Percentiles rank a stretch among this genome's conserved stretches.
Evolutionary conservation across 352 stramenopile genomes (phyloP).

Genomic region (Peronospora destructor): DNA sequence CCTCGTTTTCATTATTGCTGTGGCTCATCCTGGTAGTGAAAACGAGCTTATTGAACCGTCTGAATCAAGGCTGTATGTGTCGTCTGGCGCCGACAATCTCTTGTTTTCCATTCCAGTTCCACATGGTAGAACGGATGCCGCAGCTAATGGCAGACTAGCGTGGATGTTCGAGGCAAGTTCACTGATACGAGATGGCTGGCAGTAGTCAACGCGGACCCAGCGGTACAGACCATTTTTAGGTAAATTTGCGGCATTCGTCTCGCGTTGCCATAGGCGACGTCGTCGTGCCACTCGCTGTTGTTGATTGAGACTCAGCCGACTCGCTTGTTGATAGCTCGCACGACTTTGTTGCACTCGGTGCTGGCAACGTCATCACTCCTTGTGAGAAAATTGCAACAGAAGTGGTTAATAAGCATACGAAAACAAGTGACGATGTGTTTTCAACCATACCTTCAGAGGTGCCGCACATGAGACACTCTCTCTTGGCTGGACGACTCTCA

Average conservation of each 20-base stretch:
- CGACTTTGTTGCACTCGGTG: slow-evolving; percentile 15
- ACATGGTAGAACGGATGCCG: slow-evolving; percentile 32
- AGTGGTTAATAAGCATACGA: not conserved
- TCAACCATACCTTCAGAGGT: slow-evolving; percentile 49
- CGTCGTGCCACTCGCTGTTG: slow-evolving; percentile 61
- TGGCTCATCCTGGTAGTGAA: slow-evolving; percentile 4
- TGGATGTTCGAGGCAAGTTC: slow-evolving; percentile 37
- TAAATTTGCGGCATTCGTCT: slow-evolving; percentile 56
- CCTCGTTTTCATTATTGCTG: slow-evolving; percentile 21
- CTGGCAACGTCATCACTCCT: slow-evolving; percentile 35
- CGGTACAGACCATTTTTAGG: slow-evolving; percentile 76
- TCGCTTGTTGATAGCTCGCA: slow-evolving; percentile 23
- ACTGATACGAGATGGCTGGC: slow-evolving; percentile 57
- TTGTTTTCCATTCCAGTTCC: slow-evolving; percentile 7
- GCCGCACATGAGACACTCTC: slow-evolving; percentile 77
- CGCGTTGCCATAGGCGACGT: slow-evolving; percentile 71
- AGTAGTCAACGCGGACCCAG: slow-evolving; percentile 70
- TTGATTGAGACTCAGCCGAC: slow-evolving; percentile 47
- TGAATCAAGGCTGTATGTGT: slow-evolving; percentile 11
- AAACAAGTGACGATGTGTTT: not conserved
- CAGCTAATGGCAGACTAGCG: slow-evolving; percentile 29
- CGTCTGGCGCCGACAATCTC: slow-evolving; percentile 21
- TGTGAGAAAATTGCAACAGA: slow-evolving; percentile 52
- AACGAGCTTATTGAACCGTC: slow-evolving; percentile 6
- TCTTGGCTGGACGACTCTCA: slow-evolving; percentile 77